A percentile compares a stretch with the other conserved stretches of the same genome.
Conservation (phyloP, 2,329 filamentous ascomycete genomes). For the Tolypocladium ovalisporum region DNA sequence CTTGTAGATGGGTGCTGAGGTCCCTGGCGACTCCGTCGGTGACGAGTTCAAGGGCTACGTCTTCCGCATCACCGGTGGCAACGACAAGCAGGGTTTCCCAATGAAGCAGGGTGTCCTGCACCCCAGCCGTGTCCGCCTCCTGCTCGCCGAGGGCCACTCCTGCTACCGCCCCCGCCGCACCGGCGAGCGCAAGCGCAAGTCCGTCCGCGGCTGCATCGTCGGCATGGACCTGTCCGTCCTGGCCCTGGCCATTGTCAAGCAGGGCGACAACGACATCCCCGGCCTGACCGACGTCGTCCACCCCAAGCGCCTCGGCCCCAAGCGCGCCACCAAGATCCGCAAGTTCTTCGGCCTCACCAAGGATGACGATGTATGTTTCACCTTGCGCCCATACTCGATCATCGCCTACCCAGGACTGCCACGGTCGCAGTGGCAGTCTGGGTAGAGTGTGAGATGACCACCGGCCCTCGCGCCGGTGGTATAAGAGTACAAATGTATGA, state of each 20-base stretch:
- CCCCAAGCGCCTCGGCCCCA: slow-evolving; percentile 98
- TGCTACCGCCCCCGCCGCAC: slow-evolving; percentile 98
- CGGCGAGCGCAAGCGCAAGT: slow-evolving; percentile 99
- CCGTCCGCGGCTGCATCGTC: slow-evolving; percentile 97
- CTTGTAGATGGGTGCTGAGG: slow-evolving; percentile 72
- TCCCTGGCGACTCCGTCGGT: slow-evolving; percentile 86
- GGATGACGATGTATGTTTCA: slow-evolving; percentile 97
- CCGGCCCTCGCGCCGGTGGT: slow-evolving; percentile 7
- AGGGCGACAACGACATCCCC: slow-evolving; percentile 88
- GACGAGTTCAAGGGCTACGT: slow-evolving; percentile 99
- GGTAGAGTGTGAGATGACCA: slow-evolving; percentile 49
- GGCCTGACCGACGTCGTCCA: slow-evolving; percentile 95
- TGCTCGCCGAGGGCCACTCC: slow-evolving; percentile 92
- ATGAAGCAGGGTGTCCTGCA: slow-evolving; percentile 99
- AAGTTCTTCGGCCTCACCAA: slow-evolving; percentile 99
- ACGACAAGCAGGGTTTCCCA: slow-evolving; percentile 99
- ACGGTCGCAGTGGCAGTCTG: slow-evolving; percentile 30
- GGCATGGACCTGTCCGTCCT: slow-evolving; percentile 91
- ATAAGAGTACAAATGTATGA: slow-evolving; percentile 10
- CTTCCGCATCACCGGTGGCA: slow-evolving; percentile 98
- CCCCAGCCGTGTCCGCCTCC: slow-evolving; percentile 94
- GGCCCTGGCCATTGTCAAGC: slow-evolving; percentile 93
- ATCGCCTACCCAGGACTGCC: slow-evolving; percentile 58
- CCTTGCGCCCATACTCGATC: slow-evolving; percentile 44
- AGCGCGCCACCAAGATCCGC: slow-evolving; percentile 99